Conservation (phyloP, 192 early-diverging fungal species). For the Entomortierella beljakovae region DNA sequence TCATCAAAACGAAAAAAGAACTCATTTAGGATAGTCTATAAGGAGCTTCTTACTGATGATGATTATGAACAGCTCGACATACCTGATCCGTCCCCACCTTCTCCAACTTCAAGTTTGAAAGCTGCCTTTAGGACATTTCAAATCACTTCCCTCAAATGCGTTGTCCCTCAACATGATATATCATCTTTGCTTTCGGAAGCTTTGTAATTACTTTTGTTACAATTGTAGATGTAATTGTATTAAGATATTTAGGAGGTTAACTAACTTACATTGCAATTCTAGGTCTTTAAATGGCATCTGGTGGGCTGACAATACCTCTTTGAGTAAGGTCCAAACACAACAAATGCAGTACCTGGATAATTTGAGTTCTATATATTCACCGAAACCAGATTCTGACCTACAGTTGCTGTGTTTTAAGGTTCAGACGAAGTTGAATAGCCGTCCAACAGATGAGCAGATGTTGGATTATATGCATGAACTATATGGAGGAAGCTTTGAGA, state of each 20-base stretch:
- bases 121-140: slow-evolving; percentile 6
- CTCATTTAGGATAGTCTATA: neutral
- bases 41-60: slow-evolving; percentile 2
- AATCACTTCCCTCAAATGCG: neutral
- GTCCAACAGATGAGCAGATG: neutral
- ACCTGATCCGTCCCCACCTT: slow-evolving; percentile 2
- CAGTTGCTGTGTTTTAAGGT: neutral
- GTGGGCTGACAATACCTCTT: neutral
- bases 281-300: slow-evolving; percentile 1
- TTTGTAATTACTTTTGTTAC: neutral
- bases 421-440: neutral
- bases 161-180: neutral
- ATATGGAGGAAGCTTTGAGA: slow-evolving; percentile 1
- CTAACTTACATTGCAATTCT: neutral
- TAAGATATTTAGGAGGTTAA: neutral
- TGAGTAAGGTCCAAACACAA: slow-evolving; percentile 2
- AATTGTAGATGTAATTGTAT: neutral
- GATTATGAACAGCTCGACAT: neutral
- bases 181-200: neutral
- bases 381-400: neutral
- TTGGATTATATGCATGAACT: slow-evolving; percentile 3
- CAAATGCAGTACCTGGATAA: slow-evolving; percentile 2
- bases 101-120: neutral
- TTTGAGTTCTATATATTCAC: neutral
- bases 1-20: slow-evolving; percentile 3